These are phyloP conservation scores for Chytridium lagenaria DNA, from an alignment of 371 early-diverging fungal species.

Conservation along the genomic window DNA sequence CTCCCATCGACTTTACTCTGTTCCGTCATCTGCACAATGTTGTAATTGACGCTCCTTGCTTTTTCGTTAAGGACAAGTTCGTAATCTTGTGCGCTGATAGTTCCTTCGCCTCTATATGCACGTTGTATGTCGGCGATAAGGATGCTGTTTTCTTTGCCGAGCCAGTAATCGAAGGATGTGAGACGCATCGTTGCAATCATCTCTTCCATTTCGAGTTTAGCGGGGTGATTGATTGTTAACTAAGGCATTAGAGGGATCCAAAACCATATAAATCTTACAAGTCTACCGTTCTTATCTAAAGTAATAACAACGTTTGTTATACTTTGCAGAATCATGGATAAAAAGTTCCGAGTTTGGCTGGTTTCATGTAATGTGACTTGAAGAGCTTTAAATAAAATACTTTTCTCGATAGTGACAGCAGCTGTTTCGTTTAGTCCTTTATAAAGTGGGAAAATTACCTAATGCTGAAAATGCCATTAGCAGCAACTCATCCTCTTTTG, in stretches of 20 bases:
- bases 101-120: constrained; percentile 36
- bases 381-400: constrained; percentile 48
- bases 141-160: constrained; percentile 34
- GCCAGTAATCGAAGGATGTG: constrained; percentile 54
- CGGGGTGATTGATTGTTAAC: constrained; percentile 48
- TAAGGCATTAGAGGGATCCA: constrained; percentile 4
- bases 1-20: neutral
- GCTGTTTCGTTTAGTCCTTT: constrained; percentile 26
- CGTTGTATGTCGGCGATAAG: constrained; percentile 49
- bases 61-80: constrained; percentile 32
- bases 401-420: constrained; percentile 57
- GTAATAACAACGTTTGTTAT: constrained; percentile 36
- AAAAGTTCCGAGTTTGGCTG: constrained; percentile 15
- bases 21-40: constrained; percentile 35
- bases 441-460: constrained; percentile 32
- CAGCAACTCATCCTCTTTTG: constrained; percentile 52
- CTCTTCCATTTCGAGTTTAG: constrained; percentile 26
- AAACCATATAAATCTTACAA: constrained; percentile 32
- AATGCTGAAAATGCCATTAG: constrained; percentile 50
- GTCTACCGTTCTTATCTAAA: constrained; percentile 39
- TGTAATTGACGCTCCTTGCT: constrained; percentile 37
- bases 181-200: constrained; percentile 33
- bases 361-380: constrained; percentile 41
- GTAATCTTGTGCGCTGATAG: constrained; percentile 32
- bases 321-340: constrained; percentile 32